Percentiles rank a stretch among this genome's conserved stretches.
Evolutionary conservation across 352 stramenopile species (phyloP).

Genomic region (Globisporangium orthogonon): DNA sequence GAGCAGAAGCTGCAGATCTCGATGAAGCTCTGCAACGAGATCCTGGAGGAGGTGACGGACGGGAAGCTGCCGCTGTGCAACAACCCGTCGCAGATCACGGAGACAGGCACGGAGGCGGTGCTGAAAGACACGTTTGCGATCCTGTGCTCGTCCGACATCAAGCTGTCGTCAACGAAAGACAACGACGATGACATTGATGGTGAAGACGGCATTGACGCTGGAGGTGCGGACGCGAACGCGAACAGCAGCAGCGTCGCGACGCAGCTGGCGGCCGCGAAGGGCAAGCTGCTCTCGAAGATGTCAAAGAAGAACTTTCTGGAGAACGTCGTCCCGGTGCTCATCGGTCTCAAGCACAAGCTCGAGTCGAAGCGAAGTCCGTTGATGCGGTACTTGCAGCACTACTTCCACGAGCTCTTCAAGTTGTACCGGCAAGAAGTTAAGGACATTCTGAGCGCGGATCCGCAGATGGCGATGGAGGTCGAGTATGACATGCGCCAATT

Average conservation of each 20-base stretch:
- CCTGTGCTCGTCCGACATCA: constrained; percentile 84
- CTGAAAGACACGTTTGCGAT: constrained; percentile 85
- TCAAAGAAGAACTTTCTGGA: constrained; percentile 97
- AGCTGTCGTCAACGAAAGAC: constrained; percentile 54
- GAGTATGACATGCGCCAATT: constrained; percentile 92
- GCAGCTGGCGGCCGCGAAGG: constrained; percentile 87
- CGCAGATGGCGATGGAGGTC: constrained; percentile 93
- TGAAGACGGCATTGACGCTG: constrained; percentile 66
- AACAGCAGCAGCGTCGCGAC: constrained; percentile 37
- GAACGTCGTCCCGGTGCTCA: constrained; percentile 95
- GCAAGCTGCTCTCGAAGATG: constrained; percentile 92
- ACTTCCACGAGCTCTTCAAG: constrained; percentile 93
- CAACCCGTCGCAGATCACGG: constrained; percentile 71
- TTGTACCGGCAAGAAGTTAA: constrained; percentile 91
- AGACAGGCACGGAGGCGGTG: constrained; percentile 85
- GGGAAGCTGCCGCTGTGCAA: constrained; percentile 61
- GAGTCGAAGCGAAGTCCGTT: constrained; percentile 91
- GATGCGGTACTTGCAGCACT: constrained; percentile 91
- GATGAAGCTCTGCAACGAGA: constrained; percentile 91
- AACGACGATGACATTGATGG: constrained; percentile 51
- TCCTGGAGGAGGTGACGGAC: constrained; percentile 89
- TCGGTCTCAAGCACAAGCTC: constrained; percentile 93
- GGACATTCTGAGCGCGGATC: constrained; percentile 90
- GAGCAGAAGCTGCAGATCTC: constrained; percentile 96
- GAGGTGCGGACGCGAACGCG: constrained; percentile 37